Conservation (phyloP, 1,284 basidiomycete species). For the Termitomyces sp. region DNA sequence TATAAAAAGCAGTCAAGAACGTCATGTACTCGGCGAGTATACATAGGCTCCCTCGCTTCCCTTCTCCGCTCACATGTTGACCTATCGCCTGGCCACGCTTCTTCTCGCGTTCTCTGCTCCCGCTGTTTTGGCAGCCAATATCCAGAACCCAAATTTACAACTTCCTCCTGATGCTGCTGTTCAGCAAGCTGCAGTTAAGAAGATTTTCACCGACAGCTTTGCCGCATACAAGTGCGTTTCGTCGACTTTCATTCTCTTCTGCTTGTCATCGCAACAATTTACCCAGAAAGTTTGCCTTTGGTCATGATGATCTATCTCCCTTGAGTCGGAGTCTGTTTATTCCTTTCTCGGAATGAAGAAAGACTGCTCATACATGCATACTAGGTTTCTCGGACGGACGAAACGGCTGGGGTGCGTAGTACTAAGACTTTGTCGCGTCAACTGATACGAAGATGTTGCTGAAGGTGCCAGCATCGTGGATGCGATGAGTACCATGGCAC, state of each 20-base stretch:
- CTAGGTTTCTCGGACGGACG: slow-evolving; percentile 44
- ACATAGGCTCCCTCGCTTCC: not conserved
- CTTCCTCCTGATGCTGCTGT: slow-evolving; percentile 16
- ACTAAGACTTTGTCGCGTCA: not conserved
- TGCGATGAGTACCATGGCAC: slow-evolving; percentile 57
- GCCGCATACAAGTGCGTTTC: slow-evolving; percentile 47
- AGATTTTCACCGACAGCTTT: slow-evolving; percentile 55
- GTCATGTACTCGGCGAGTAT: not conserved
- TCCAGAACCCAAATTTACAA: slow-evolving; percentile 15
- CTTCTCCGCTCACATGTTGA: slow-evolving; percentile 5
- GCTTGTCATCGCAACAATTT: not conserved
- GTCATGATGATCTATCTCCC: slow-evolving; percentile 60
- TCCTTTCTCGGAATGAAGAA: not conserved
- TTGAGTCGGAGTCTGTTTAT: slow-evolving; percentile 34
- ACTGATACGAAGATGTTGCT: not conserved
- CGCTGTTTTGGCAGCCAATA: slow-evolving; percentile 7
- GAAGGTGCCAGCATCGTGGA: slow-evolving; percentile 61
- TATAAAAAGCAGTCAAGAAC: slow-evolving; percentile 12
- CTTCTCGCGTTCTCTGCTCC: slow-evolving; percentile 9
- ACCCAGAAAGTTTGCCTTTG: slow-evolving; percentile 52
- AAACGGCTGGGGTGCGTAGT: slow-evolving; percentile 53
- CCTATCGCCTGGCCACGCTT: slow-evolving; percentile 3
- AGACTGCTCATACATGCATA: not conserved
- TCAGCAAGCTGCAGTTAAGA: slow-evolving; percentile 39
- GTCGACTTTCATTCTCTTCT: not conserved